phyloP scores from a whole-genome alignment of 371 early-diverging fungal genomes.

The Basidiobolus meristosporus region DNA sequence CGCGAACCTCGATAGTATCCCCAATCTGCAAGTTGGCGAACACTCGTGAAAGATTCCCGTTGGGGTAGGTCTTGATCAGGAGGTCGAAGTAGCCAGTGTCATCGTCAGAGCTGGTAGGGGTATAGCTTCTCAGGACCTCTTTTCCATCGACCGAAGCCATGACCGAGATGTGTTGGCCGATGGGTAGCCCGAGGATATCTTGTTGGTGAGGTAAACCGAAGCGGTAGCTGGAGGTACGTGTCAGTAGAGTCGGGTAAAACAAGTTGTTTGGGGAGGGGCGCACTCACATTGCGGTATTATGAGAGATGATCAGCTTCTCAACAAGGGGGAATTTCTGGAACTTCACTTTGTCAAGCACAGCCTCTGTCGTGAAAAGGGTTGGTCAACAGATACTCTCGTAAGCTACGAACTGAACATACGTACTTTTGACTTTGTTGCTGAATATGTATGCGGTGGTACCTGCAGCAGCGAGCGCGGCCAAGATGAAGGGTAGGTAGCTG shows the following conservation, averaged over 20 bases:
- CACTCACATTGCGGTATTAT: constrained; percentile 73
- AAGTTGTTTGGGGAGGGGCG: background rate
- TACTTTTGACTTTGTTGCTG: no score
- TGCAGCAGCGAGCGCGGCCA: no score
- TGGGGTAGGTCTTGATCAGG: constrained; percentile 80
- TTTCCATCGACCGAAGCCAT: constrained; percentile 75
- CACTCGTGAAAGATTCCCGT: constrained; percentile 66
- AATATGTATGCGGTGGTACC: no score
- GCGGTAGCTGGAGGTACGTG: constrained; percentile 42
- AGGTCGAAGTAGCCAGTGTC: constrained; percentile 78
- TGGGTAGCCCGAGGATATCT: constrained; percentile 63
- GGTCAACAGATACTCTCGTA: no score
- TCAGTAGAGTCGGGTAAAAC: constrained; percentile 1
- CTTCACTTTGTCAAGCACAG: constrained; percentile 43
- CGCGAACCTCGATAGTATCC: constrained; percentile 57
- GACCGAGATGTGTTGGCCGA: constrained; percentile 85
- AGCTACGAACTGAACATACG: no score
- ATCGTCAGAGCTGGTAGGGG: constrained; percentile 72
- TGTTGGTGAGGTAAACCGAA: constrained; percentile 55
- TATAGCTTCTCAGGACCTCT: constrained; percentile 76
- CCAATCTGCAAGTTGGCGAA: constrained; percentile 54
- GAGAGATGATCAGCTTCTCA: constrained; percentile 52
- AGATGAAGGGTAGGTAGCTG: no score
- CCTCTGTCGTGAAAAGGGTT: no score
- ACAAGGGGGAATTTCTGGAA: constrained; percentile 66